These are phyloP conservation scores for Boletus coffeatus DNA, from an alignment of 1,284 basidiomycete species.

Conservation along the genomic window DNA sequence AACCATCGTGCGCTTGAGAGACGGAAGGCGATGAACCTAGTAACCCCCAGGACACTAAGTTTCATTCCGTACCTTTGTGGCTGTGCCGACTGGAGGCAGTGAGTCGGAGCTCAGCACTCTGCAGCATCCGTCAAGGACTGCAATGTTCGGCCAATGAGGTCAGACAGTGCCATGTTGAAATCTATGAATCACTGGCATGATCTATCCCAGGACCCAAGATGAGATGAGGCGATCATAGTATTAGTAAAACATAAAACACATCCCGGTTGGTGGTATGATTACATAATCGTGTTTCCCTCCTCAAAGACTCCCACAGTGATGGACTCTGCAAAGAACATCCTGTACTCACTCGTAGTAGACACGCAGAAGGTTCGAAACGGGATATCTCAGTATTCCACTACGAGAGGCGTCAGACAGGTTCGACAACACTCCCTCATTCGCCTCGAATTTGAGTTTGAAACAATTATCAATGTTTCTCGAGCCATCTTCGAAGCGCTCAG, in stretches of 20 bases:
- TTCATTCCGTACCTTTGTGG: slow-evolving; percentile 3
- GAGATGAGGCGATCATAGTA: no score
- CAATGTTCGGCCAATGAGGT: no score
- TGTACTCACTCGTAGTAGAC: slow-evolving; percentile 2
- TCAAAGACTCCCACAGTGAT: neutral
- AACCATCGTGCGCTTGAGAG: no score
- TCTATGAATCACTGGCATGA: no score
- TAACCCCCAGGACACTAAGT: no score
- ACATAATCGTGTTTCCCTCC: neutral
- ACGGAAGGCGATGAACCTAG: no score
- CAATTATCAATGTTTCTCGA: slow-evolving; percentile 1
- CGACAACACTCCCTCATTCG: slow-evolving; percentile 8
- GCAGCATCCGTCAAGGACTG: no score
- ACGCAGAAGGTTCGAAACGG: neutral
- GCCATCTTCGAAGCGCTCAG: slow-evolving; percentile 6
- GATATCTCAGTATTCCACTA: neutral
- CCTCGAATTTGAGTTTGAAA: slow-evolving; percentile 13
- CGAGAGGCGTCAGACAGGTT: slow-evolving; percentile 4
- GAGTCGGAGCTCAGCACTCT: no score
- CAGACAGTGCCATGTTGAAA: no score
- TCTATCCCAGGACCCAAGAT: no score
- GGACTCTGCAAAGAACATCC: slow-evolving; percentile 6
- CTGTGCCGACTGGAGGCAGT: neutral
- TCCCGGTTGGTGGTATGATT: no score
- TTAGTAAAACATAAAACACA: no score